Conservation (phyloP, 768 basidiomycete species). For the Hemileccinum impolitum region DNA sequence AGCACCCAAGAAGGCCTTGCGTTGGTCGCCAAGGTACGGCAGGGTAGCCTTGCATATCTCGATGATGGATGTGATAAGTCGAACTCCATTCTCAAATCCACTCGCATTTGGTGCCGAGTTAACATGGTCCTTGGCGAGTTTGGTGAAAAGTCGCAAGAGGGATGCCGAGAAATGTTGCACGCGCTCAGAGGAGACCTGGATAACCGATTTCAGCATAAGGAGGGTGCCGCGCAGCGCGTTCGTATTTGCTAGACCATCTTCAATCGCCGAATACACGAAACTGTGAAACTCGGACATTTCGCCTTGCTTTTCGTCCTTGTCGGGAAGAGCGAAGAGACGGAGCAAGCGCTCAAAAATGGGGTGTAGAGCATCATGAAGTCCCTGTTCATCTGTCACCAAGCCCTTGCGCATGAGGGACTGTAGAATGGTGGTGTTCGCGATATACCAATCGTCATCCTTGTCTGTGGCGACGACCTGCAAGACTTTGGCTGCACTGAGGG, state of each 20-base stretch:
- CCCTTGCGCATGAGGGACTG: conserved; percentile 87
- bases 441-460: conserved; percentile 83
- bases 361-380: conserved; percentile 76
- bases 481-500: conserved; percentile 82
- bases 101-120: conserved; percentile 45
- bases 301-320: conserved; percentile 69
- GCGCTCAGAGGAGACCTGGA: conserved; percentile 75
- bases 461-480: conserved; percentile 81
- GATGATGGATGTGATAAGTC: conserved; percentile 71
- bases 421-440: conserved; percentile 62
- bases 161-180: conserved; percentile 74
- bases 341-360: conserved; percentile 82
- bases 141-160: conserved; percentile 81
- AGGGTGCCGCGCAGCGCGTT: conserved; percentile 75
- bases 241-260: conserved; percentile 74
- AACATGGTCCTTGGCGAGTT: conserved; percentile 85
- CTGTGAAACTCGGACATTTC: conserved; percentile 74
- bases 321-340: conserved; percentile 71
- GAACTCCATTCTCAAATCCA: conserved; percentile 58
- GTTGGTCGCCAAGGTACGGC: conserved; percentile 81
- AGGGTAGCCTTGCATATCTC: conserved; percentile 83
- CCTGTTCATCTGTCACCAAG: conserved; percentile 72
- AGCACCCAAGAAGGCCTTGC: conserved; percentile 73
- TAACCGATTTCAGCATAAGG: conserved; percentile 82
- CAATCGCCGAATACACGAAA: conserved; percentile 71